Percentiles rank a stretch among this genome's conserved stretches.
Conservation (phyloP, 2,329 filamentous ascomycete genomes). For the Cercospora brassicicola region DNA sequence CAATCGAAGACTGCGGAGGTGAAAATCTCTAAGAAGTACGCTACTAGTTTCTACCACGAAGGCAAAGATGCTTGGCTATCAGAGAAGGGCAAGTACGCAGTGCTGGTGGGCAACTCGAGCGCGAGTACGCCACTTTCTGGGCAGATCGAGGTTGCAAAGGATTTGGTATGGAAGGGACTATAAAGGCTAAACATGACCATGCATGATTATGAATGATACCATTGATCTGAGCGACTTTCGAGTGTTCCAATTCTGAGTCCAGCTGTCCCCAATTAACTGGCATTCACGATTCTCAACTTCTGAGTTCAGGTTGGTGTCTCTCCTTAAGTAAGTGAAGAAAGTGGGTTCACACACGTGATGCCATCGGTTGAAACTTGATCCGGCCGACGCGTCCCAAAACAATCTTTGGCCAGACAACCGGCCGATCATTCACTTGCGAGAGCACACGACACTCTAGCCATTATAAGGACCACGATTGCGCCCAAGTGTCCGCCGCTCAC, state of each 20-base stretch:
- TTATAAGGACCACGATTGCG: background rate
- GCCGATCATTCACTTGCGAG: conserved; percentile 3
- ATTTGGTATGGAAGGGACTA: conserved; percentile 67
- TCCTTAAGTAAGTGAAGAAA: background rate
- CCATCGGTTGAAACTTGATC: background rate
- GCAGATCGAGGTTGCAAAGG: conserved; percentile 60
- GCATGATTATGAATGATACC: background rate
- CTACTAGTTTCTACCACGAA: conserved; percentile 70
- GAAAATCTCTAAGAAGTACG: conserved; percentile 62
- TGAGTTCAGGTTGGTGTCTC: background rate
- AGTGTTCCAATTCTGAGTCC: background rate
- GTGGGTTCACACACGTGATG: background rate
- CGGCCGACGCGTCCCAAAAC: background rate
- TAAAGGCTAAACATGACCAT: background rate
- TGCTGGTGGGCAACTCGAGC: conserved; percentile 62
- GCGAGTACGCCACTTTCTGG: conserved; percentile 53
- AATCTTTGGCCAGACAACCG: conserved; percentile 7
- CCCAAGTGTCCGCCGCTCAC: background rate
- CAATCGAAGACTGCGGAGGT: conserved; percentile 61
- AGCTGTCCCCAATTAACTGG: background rate
- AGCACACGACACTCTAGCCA: background rate
- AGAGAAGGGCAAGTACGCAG: conserved; percentile 64
- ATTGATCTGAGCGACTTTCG: background rate
- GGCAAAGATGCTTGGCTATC: conserved; percentile 63
- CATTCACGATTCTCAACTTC: background rate